Evolutionary conservation across 2,329 filamentous ascomycete species (phyloP), one percentile per base, ranked within the genome.

Genomic region (Apiospora saccharicola): DNA sequence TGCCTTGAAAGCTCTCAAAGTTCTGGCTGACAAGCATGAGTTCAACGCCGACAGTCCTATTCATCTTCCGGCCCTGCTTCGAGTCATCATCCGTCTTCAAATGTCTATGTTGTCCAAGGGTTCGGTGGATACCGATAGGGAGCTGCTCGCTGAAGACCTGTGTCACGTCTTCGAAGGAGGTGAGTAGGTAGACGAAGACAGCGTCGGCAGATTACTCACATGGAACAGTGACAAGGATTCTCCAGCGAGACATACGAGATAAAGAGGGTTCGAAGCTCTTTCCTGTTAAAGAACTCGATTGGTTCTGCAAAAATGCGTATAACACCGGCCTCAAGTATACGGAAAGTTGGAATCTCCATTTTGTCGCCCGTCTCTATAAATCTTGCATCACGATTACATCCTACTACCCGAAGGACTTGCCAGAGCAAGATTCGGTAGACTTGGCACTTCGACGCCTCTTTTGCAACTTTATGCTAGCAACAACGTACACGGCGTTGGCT

Each of bases 281-380:
- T 78, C 89, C 87, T 0, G 72, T 86, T 0, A 80, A 85, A 3
- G 94, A 98, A 76, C 85, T 97, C 4, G 88, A 95, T 75, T 97
- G 94, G 94, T 95, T 97, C 79, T 92, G 91, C 49, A 91, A 91
- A 74, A 96, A 93, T 74, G 88, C 92, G 1, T 97, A 97, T 83
- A 97, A 96, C 75, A 80, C 95, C 8, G 91, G 91, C 0, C 81
- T 96, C 5, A 90, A 90, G 73, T 85, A 91, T 75, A 85, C 86
- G 1, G 84, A 88, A 3, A 75, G 72, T 0, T 91, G 92, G 86
- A 80, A 87, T 34, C 85, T 91, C 1, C 79, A 80, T 7, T 81
- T 86, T 68, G 84, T 92, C 0, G 78, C 91, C 4, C 84, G 88
- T 4, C 85, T 97, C 34, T 82, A 92, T 68, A 80, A 79, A 5